phyloP scores from a whole-genome alignment of 768 basidiomycete genomes.

The Gloeopeniophorella convolvens region DNA sequence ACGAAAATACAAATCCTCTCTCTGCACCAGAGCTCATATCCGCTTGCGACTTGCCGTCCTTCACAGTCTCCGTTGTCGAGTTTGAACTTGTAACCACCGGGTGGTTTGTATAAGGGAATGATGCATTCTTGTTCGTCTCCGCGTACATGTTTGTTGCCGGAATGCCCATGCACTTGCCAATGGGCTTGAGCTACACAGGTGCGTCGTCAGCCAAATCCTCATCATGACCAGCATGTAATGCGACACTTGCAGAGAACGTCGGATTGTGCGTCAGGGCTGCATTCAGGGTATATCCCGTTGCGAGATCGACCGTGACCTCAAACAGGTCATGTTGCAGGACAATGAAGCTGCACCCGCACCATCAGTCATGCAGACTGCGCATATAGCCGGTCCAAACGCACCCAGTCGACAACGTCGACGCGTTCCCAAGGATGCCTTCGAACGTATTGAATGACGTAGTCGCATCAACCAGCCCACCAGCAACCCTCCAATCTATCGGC shows the following conservation, averaged over 20 bases:
- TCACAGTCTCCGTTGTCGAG: background rate
- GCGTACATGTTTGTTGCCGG: conserved; percentile 67
- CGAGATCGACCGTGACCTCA: conserved; percentile 82
- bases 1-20: background rate
- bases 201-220: conserved; percentile 1
- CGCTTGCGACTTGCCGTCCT: background rate
- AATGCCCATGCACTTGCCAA: conserved; percentile 70
- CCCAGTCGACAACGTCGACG: conserved; percentile 55
- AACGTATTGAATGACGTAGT: conserved; percentile 61
- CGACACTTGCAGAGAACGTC: conserved; percentile 49
- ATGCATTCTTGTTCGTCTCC: conserved; percentile 69
- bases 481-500: conserved; percentile 74
- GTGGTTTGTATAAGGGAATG: conserved; percentile 51
- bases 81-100: conserved; percentile 16
- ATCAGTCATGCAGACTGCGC: conserved; percentile 7
- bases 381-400: conserved; percentile 24
- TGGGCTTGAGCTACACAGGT: conserved; percentile 50
- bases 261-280: conserved; percentile 64
- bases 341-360: conserved; percentile 54
- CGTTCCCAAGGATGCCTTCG: conserved; percentile 65
- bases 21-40: background rate
- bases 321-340: conserved; percentile 87
- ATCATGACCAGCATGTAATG: no score
- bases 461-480: conserved; percentile 67
- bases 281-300: conserved; percentile 79